Base-by-base conservation (phyloP, 108 stramenopile genomes). In the Nannochloropsis gaditana region DNA sequence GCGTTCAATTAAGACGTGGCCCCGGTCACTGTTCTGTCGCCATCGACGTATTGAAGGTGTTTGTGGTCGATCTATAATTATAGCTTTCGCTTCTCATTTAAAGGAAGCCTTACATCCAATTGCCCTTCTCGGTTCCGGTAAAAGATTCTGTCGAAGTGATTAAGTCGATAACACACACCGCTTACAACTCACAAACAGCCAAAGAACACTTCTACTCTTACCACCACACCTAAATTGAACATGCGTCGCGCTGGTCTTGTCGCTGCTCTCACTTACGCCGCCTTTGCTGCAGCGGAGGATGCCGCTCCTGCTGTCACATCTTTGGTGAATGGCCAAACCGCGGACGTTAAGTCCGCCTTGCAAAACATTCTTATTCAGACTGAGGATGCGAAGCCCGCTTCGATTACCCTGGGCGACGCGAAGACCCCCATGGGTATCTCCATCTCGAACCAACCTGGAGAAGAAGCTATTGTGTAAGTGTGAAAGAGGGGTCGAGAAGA, bases 171-270 rank as follows among this genome's bases (percentile, higher is more conserved):
- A 31, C 31, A 31, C 31, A 31, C 31, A 31, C 31, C 31, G 31
- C 31, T 31, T 31, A 31, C 31, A 31, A 31, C 31, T 31, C 31
- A 31, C 31, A 31, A 15, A 73, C 59, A 73, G 59, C 59, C 59
- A 73, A 73, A 73, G 19, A 73, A 15, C 59, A 73, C 59, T n/a
- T n/a, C 59, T 31, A 31, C 31, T 31, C 31, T 31, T 73, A 73
- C 59, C 59, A 73, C 59, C 59, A 15, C n/a, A 4, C 8, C 59
- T 73, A 4, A n/a, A 73, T 73, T n/a, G n/a, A 8, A 15, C 59
- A 73, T 73, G 59, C 59, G 59, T n/a, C 59, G 59, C 59, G 59
- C 59, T n/a, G 59, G 59, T 73, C 59, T 73, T n/a, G 15, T n/a
- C 3, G 19, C n/a, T 3, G n/a, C 59, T n/a, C 59, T 73, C n/a